Percentiles rank a stretch among this genome's conserved stretches.
Conservation (phyloP, 768 basidiomycete species). For the Boletus coccyginus region DNA sequence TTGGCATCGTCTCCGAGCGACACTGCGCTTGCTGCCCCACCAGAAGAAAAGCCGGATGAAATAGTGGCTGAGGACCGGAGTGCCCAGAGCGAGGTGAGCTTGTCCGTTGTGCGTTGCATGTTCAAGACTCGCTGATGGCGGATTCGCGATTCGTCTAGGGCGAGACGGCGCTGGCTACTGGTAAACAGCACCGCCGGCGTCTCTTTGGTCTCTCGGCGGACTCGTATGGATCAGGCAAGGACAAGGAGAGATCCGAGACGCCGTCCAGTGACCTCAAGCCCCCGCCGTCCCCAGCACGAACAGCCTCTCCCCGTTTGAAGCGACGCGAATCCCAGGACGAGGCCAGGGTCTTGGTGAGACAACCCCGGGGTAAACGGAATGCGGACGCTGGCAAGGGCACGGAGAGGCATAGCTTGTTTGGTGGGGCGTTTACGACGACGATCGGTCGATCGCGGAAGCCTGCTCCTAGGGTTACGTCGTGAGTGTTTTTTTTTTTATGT, state of each 20-base stretch:
- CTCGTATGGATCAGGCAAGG: constrained; percentile 31
- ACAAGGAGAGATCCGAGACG: constrained; percentile 35
- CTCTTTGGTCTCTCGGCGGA: constrained; percentile 60
- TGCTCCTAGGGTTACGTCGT: constrained; percentile 69
- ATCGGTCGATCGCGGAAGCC: constrained; percentile 77
- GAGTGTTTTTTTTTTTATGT: constrained; percentile 29
- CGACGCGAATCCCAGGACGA: constrained; percentile 29
- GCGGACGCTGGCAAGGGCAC: constrained; percentile 42
- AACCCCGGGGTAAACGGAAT: constrained; percentile 49
- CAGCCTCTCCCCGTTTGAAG: constrained; percentile 17
- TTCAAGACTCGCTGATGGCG: not conserved
- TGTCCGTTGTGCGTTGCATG: not conserved
- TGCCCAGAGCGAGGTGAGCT: constrained; percentile 66
- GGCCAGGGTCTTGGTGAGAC: constrained; percentile 25
- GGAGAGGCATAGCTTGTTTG: constrained; percentile 84
- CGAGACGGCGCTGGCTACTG: constrained; percentile 41
- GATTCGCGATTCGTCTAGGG: constrained; percentile 36
- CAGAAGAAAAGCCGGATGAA: constrained; percentile 33
- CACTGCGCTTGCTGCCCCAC: constrained; percentile 42
- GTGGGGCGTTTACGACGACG: constrained; percentile 56
- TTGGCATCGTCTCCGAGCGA: constrained; percentile 63
- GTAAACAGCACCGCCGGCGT: constrained; percentile 43
- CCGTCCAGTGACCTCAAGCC: constrained; percentile 26
- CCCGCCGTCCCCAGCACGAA: constrained; percentile 20
- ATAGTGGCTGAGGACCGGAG: constrained; percentile 49